Percentiles rank a stretch among this genome's conserved stretches.
These are phyloP conservation scores for Penicillium sp. DNA, from an alignment of 2,329 filamentous ascomycete genomes.

Conservation along the genomic window DNA sequence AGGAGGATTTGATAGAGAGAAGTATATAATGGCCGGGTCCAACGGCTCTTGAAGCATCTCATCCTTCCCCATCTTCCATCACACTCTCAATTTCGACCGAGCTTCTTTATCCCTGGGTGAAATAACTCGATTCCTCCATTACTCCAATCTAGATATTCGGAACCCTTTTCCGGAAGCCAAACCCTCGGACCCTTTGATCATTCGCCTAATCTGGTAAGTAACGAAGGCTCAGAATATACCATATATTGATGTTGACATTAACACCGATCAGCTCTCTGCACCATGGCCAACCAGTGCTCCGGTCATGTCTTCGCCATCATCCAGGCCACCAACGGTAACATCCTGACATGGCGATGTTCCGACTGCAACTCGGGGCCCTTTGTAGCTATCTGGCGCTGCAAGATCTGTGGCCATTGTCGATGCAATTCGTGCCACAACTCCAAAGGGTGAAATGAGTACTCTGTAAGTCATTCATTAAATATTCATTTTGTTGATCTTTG, in stretches of 20 bases:
- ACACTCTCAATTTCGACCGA: not conserved
- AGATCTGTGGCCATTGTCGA: conserved; percentile 40
- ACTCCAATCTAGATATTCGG: conserved; percentile 3
- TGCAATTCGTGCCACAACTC: conserved; percentile 39
- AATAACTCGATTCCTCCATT: not conserved
- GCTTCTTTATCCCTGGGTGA: not conserved
- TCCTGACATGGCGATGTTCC: conserved; percentile 42
- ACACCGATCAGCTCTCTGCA: not conserved
- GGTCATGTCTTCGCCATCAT: conserved; percentile 38
- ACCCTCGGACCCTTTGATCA: conserved; percentile 15
- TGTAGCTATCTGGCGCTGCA: conserved; percentile 42
- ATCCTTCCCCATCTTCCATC: not conserved
- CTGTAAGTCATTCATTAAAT: not conserved
- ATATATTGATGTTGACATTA: not conserved
- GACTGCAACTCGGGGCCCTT: conserved; percentile 41
- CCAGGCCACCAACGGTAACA: conserved; percentile 41
- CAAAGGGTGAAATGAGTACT: conserved; percentile 24
- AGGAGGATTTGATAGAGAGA: conserved; percentile 1
- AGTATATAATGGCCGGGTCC: conserved; percentile 13
- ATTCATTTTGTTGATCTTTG: not conserved
- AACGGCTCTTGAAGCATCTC: conserved; percentile 1
- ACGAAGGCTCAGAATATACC: conserved; percentile 9
- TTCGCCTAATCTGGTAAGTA: conserved; percentile 18
- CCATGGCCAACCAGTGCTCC: conserved; percentile 40
- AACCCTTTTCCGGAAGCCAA: conserved; percentile 15